These are phyloP conservation scores for Lasiodiplodia sp. DNA, from an alignment of 2,329 filamentous ascomycete species.

Conservation along the genomic window DNA sequence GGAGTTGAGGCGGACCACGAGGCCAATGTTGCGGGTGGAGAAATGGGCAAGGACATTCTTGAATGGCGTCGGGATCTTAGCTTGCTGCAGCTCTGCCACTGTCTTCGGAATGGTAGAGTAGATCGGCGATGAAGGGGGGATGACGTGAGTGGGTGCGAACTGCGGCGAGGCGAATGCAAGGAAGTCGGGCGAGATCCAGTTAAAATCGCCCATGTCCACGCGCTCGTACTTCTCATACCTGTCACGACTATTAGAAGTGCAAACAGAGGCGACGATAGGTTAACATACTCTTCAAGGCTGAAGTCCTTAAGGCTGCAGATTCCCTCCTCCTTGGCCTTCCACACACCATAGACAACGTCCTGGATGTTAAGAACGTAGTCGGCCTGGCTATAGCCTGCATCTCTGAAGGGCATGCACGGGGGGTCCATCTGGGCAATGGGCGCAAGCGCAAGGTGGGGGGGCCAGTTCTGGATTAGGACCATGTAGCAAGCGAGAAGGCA, in stretches of 20 bases:
- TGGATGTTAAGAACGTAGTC: conserved; percentile 96
- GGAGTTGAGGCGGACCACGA: conserved; percentile 95
- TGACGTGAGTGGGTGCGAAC: conserved; percentile 75
- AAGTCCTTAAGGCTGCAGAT: conserved; percentile 93
- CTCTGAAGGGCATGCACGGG: conserved; percentile 97
- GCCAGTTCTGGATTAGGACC: conserved; percentile 98
- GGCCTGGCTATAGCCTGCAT: conserved; percentile 97
- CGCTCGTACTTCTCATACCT: conserved; percentile 92
- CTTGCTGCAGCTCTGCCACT: conserved; percentile 73
- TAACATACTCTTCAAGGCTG: conserved; percentile 80
- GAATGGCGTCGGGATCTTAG: conserved; percentile 82
- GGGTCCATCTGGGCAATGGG: conserved; percentile 97
- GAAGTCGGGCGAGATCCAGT: conserved; percentile 96
- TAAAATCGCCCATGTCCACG: conserved; percentile 99
- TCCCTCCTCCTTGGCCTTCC: conserved; percentile 97
- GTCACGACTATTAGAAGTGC: conserved; percentile 35
- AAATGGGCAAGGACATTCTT: conserved; percentile 96
- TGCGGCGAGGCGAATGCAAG: conserved; percentile 96
- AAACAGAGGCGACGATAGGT: background rate
- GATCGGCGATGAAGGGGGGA: conserved; percentile 74
- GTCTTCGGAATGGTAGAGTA: conserved; percentile 79
- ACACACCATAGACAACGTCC: conserved; percentile 97
- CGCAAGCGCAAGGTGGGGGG: conserved; percentile 91
- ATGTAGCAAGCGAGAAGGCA: conserved; percentile 98
- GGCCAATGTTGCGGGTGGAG: conserved; percentile 82